Evolutionary conservation across 306 rosid genomes (phyloP).

Genomic region (Prunus dulcis): DNA sequence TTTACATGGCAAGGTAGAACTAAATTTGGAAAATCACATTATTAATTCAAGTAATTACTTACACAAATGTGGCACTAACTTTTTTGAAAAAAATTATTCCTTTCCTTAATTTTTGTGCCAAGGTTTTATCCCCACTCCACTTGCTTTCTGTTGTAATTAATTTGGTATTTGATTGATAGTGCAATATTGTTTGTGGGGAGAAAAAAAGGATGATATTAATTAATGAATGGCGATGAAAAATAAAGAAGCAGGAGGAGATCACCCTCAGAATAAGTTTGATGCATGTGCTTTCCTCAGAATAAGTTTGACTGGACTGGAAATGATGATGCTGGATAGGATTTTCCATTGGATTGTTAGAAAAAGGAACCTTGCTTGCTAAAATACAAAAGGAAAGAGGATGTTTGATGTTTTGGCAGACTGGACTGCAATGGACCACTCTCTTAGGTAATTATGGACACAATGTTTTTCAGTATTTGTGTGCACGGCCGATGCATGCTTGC

Average conservation of each 20-base stretch:
- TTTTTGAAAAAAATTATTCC: background rate
- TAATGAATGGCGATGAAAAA: background rate
- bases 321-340: background rate
- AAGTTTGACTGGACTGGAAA: background rate
- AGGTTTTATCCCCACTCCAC: too few species aligned
- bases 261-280: background rate
- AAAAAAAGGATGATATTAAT: background rate
- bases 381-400: background rate
- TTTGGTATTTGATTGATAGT: background rate
- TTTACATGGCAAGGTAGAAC: too few species aligned
- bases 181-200: background rate
- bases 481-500: conserved; percentile 42
- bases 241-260: background rate
- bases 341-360: background rate
- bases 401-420: conserved; percentile 6
- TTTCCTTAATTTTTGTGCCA: conserved; percentile 18
- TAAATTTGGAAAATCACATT: background rate
- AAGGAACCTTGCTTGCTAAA: background rate
- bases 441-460: conserved; percentile 24
- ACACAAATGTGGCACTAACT: background rate
- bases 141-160: background rate
- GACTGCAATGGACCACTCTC: conserved; percentile 42
- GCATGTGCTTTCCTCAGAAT: background rate
- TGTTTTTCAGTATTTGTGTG: conserved; percentile 32
- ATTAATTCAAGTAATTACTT: background rate